Percentiles rank a stretch among this genome's conserved stretches.
These are phyloP conservation scores for Pterulicium gracile DNA, from an alignment of 1,284 basidiomycete genomes.

Conservation along the genomic window DNA sequence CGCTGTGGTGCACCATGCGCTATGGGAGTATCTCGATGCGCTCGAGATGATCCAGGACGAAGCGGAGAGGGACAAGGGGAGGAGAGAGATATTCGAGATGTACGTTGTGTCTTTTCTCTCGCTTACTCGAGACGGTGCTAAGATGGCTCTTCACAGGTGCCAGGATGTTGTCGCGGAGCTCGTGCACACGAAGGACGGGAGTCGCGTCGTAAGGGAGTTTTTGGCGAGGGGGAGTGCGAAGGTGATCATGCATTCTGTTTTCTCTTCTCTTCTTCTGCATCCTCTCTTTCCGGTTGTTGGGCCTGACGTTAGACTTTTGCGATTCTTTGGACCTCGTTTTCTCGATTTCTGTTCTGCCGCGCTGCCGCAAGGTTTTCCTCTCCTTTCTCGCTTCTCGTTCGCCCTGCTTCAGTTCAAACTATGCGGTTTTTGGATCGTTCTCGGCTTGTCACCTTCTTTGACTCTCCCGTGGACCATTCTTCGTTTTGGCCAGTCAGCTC, in stretches of 20 bases:
- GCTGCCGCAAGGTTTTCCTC: too few relatives aligned
- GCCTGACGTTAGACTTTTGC: too few relatives aligned
- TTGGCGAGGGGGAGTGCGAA: slow-evolving; percentile 75
- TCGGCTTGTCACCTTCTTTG: too few relatives aligned
- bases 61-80: slow-evolving; percentile 48
- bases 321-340: too few relatives aligned
- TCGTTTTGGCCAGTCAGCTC: too few relatives aligned
- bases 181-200: slow-evolving; percentile 87
- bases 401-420: too few relatives aligned
- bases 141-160: slow-evolving; percentile 32
- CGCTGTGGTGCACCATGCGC: slow-evolving; percentile 72
- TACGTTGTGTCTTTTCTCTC: slow-evolving; percentile 17
- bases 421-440: too few relatives aligned
- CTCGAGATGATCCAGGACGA: slow-evolving; percentile 42
- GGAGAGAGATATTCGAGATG: slow-evolving; percentile 61
- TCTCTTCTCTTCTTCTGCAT: background rate
- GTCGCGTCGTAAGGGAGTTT: slow-evolving; percentile 75
- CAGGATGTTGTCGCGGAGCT: slow-evolving; percentile 81
- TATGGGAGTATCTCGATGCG: slow-evolving; percentile 67
- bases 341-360: too few relatives aligned
- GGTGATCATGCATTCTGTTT: slow-evolving; percentile 23
- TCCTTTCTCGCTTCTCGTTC: too few relatives aligned
- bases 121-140: background rate
- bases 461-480: too few relatives aligned
- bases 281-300: slow-evolving; percentile 3